Evolutionary conservation across 441 rosid species (phyloP).

Genomic region (Pelargonium myrrhifolium): DNA sequence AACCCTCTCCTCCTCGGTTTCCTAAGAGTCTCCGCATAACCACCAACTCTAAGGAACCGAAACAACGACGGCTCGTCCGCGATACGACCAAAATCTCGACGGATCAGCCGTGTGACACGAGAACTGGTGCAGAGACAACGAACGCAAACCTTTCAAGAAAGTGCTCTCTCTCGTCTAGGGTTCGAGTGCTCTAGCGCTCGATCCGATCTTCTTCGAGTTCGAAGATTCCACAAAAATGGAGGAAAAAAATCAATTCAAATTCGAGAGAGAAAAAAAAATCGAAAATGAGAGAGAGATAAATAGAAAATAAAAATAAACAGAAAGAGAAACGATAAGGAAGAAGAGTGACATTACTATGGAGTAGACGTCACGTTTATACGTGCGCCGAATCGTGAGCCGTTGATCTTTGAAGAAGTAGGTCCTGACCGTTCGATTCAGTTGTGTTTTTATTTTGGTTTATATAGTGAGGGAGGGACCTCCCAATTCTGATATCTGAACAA

Average conservation of each 20-base stretch:
- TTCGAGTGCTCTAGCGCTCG: not conserved
- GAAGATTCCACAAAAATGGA: not conserved
- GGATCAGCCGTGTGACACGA: not conserved
- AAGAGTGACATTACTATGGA: not conserved
- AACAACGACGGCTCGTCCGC: not conserved
- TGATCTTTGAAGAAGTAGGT: not conserved
- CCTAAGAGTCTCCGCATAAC: not conserved
- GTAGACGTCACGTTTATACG: not conserved
- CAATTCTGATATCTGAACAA: constrained; percentile 11
- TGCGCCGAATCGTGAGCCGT: not conserved
- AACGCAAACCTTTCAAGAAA: not conserved
- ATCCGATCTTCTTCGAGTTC: not conserved
- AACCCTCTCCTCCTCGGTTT: not conserved
- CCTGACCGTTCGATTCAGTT: constrained; percentile 23
- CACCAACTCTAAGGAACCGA: not conserved
- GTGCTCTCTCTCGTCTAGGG: not conserved
- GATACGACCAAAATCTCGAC: not conserved
- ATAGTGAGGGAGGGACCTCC: constrained; percentile 4
- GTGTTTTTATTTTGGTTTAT: constrained; percentile 3
- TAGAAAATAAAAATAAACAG: not conserved
- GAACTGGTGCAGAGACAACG: not conserved
- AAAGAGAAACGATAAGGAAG: not conserved
- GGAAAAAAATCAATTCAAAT: no score
- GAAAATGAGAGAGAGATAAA: not conserved
- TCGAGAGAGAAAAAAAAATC: not conserved